phyloP scores from a whole-genome alignment of 768 basidiomycete species.

The Dendrothele bispora region DNA sequence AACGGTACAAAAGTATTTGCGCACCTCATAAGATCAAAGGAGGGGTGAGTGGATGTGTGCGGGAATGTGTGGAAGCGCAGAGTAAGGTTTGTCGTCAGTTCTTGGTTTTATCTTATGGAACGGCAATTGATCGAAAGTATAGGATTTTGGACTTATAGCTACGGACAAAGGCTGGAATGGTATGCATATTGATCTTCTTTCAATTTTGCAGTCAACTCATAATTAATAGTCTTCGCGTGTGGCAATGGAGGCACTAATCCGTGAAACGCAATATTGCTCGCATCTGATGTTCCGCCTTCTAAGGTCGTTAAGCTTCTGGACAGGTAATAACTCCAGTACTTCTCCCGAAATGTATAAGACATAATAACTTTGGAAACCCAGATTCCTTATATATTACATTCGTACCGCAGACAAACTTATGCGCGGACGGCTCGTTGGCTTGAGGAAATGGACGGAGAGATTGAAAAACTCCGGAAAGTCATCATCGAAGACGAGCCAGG shows the following conservation, averaged over 20 bases:
- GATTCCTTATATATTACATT: slow-evolving; percentile 69
- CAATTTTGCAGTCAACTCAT: background rate
- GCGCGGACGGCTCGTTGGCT: slow-evolving; percentile 76
- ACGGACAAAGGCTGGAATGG: slow-evolving; percentile 79
- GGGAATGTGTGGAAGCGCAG: slow-evolving; percentile 83
- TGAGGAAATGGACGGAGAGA: slow-evolving; percentile 66
- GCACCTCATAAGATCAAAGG: slow-evolving; percentile 78
- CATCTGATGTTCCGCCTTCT: slow-evolving; percentile 65
- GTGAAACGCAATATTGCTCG: slow-evolving; percentile 65
- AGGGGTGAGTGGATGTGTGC: slow-evolving; percentile 71
- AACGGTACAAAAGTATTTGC: slow-evolving; percentile 69
- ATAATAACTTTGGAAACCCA: too few species aligned
- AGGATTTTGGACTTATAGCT: slow-evolving; percentile 77
- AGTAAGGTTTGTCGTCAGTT: too few species aligned
- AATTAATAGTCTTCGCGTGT: slow-evolving; percentile 47
- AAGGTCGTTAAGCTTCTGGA: slow-evolving; percentile 62
- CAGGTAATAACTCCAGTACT: too few species aligned
- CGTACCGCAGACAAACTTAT: slow-evolving; percentile 69
- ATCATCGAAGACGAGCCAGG: slow-evolving; percentile 74
- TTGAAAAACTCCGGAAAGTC: slow-evolving; percentile 65
- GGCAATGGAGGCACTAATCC: too few species aligned
- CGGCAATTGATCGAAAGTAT: too few species aligned
- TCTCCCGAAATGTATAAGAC: too few species aligned
- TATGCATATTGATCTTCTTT: slow-evolving; percentile 25
- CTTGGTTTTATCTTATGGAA: too few species aligned